Conservation (phyloP, 108 stramenopile species). For the Discostella stelligeroides region DNA sequence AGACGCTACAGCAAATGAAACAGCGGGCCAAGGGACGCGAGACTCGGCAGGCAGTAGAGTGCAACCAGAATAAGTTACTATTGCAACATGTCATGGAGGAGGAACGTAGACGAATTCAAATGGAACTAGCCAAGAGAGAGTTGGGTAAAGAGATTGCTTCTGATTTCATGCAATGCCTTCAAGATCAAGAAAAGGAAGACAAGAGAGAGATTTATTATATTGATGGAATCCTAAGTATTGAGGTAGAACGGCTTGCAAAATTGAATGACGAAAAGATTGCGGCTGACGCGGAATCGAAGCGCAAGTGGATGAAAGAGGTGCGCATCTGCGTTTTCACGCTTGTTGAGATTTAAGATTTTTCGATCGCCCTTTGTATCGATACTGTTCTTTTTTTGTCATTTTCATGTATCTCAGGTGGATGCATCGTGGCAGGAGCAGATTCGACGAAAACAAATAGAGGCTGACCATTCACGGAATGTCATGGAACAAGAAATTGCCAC, state of each 20-base stretch:
- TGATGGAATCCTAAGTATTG: conserved; percentile 36
- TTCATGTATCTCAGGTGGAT: conserved; percentile 12
- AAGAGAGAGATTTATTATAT: conserved; percentile 29
- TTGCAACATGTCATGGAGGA: conserved; percentile 45
- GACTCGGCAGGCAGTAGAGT: conserved; percentile 15
- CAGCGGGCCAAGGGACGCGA: conserved; percentile 31
- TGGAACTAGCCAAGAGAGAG: conserved; percentile 50
- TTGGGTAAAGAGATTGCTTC: conserved; percentile 35
- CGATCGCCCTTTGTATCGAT: neutral
- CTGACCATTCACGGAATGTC: conserved; percentile 20
- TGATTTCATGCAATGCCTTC: conserved; percentile 25
- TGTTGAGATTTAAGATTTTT: neutral
- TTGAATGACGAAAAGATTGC: conserved; percentile 33
- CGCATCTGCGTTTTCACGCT: neutral
- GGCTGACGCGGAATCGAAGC: conserved; percentile 29
- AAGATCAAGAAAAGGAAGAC: conserved; percentile 39
- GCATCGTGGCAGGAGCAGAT: conserved; percentile 51
- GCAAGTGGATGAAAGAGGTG: conserved; percentile 44
- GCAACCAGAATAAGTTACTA: conserved; percentile 41
- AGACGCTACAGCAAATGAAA: conserved; percentile 22
- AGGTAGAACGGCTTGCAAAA: conserved; percentile 36
- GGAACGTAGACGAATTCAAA: conserved; percentile 34
- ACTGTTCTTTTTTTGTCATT: neutral
- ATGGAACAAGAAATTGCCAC: conserved; percentile 31
- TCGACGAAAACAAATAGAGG: conserved; percentile 37